phyloP scores from a whole-genome alignment of 2,329 filamentous ascomycete species.

The Sordariomycetes sp. region DNA sequence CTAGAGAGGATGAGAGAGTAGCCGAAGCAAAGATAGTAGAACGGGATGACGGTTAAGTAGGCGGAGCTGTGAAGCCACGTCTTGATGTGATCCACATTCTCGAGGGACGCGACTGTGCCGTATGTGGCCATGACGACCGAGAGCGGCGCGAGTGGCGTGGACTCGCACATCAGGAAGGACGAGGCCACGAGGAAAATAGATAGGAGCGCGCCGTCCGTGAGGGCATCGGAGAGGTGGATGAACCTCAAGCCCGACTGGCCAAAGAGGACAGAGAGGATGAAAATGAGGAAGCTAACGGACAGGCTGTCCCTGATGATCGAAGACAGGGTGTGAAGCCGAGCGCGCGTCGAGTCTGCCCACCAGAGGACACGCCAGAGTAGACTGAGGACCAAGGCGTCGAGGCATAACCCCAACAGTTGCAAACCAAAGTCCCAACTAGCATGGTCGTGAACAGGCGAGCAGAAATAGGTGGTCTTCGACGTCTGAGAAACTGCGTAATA shows the following conservation, averaged over 20 bases:
- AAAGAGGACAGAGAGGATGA: conserved; percentile 20
- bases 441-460: conserved; percentile 31
- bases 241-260: conserved; percentile 10
- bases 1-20: conserved; percentile 2
- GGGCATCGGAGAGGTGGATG: conserved; percentile 5
- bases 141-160: conserved; percentile 13
- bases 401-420: conserved; percentile 30
- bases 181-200: conserved; percentile 31
- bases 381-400: conserved; percentile 36
- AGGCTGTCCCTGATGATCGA: conserved; percentile 21
- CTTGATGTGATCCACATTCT: conserved; percentile 8
- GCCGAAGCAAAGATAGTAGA: conserved; percentile 1
- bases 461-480: conserved; percentile 38
- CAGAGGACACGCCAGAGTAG: conserved; percentile 39
- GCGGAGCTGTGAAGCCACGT: conserved; percentile 12
- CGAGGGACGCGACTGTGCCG: conserved; percentile 6
- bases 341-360: conserved; percentile 37
- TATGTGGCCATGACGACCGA: conserved; percentile 2
- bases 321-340: conserved; percentile 32
- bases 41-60: conserved; percentile 2
- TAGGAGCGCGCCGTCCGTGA: conserved; percentile 35
- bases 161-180: conserved; percentile 34
- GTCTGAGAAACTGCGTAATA: conserved; percentile 27
- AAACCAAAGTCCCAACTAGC: conserved; percentile 22
- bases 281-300: conserved; percentile 13